Percentiles rank a stretch among this genome's conserved stretches.
Evolutionary conservation across 2,329 filamentous ascomycete species (phyloP).

Genomic region (Blumeria graminis): DNA sequence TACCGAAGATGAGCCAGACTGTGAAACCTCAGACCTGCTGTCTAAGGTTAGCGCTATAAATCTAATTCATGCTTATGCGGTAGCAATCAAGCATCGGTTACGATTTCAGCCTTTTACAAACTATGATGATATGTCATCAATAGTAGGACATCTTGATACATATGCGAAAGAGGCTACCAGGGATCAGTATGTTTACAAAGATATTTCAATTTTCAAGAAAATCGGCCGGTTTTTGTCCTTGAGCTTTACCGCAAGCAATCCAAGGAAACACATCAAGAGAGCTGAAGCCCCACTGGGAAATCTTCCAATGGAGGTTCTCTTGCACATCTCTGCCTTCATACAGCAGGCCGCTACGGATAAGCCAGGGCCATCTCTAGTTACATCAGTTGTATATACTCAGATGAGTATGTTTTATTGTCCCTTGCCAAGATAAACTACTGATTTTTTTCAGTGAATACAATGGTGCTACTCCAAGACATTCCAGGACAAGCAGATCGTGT

Average conservation of each 20-base stretch:
- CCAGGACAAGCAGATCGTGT: conserved; percentile 52
- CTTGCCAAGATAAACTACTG: not conserved
- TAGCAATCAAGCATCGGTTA: conserved; percentile 57
- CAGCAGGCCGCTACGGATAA: conserved; percentile 13
- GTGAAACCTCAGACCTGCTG: conserved; percentile 20
- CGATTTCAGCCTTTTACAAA: conserved; percentile 63
- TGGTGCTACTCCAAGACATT: conserved; percentile 45
- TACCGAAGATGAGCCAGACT: conserved; percentile 17
- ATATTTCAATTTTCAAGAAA: conserved; percentile 22
- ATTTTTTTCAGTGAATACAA: conserved; percentile 8
- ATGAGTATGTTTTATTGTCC: not conserved
- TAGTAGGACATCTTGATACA: conserved; percentile 50
- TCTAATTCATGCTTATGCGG: conserved; percentile 50
- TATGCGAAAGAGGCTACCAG: conserved; percentile 35
- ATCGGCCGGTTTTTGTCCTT: conserved; percentile 52
- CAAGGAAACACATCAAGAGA: conserved; percentile 51
- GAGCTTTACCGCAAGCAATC: conserved; percentile 54
- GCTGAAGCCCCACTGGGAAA: conserved; percentile 53
- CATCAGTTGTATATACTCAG: not conserved
- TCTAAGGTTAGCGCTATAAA: conserved; percentile 45
- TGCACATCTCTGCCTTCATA: conserved; percentile 30
- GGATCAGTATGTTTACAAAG: conserved; percentile 16
- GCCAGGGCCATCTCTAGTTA: conserved; percentile 12
- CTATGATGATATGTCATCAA: conserved; percentile 47
- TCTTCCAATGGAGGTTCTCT: conserved; percentile 60